Conservation (phyloP, 352 stramenopile species). For the Phytophthora lateralis region DNA sequence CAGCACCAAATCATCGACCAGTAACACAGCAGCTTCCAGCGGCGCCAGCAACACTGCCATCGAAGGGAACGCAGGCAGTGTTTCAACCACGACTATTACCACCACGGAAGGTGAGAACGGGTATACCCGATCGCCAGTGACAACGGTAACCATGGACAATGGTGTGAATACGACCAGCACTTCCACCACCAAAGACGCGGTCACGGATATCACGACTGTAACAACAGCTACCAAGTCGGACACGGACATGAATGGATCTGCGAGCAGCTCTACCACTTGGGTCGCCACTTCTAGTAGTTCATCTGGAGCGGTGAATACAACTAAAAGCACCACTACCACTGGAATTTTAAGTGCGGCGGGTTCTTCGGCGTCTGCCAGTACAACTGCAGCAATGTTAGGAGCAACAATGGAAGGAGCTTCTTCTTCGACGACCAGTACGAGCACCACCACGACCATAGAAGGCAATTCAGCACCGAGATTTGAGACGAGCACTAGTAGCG, state of each 20-base stretch:
- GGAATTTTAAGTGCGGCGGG: conserved; percentile 2
- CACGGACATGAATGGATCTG: conserved; percentile 23
- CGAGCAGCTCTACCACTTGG: conserved; percentile 17
- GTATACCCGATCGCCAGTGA: conserved; percentile 19
- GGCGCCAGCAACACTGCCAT: conserved; percentile 6
- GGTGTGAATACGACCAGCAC: conserved; percentile 24
- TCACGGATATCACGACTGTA: conserved; percentile 24
- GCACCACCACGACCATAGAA: background rate
- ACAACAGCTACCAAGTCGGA: conserved; percentile 20
- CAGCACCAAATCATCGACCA: conserved; percentile 6
- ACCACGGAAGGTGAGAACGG: conserved; percentile 19
- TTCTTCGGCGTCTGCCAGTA: conserved; percentile 12
- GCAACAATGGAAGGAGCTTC: conserved; percentile 15
- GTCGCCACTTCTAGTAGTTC: conserved; percentile 13
- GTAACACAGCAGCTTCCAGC: conserved; percentile 5
- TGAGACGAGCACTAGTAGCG: conserved; percentile 2
- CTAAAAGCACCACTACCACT: conserved; percentile 11
- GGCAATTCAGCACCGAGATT: background rate
- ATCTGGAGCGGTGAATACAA: background rate
- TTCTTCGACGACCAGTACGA: conserved; percentile 6
- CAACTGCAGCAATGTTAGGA: conserved; percentile 13
- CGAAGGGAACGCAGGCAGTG: conserved; percentile 8
- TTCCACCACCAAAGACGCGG: conserved; percentile 19
- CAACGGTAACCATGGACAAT: conserved; percentile 24
- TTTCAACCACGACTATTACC: conserved; percentile 21